A percentile compares a stretch with the other conserved stretches of the same genome.
phyloP scores from a whole-genome alignment of 805 yeast species.

The Yamadazyma ubonensis region DNA sequence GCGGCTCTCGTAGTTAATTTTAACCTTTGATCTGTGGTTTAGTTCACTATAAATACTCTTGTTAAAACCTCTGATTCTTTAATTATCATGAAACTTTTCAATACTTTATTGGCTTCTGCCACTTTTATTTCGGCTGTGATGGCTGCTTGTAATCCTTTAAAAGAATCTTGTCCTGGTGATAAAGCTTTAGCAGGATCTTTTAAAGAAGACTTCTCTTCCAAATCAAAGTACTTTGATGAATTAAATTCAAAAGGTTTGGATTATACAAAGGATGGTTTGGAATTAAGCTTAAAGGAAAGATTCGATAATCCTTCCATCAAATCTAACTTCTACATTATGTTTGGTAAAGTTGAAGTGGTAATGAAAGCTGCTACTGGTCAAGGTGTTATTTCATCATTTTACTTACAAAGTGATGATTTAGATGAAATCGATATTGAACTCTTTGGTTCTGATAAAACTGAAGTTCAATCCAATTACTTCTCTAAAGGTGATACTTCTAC shows the following conservation, averaged over 20 bases:
- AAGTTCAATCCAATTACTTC: slow-evolving; percentile 78
- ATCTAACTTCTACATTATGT: slow-evolving; percentile 84
- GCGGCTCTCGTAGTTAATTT: background rate
- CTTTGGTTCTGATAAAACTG: slow-evolving; percentile 74
- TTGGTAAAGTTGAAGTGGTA: slow-evolving; percentile 75
- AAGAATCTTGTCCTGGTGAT: slow-evolving; percentile 26
- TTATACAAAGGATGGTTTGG: slow-evolving; percentile 56
- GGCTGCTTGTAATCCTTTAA: slow-evolving; percentile 29
- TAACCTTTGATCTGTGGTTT: background rate
- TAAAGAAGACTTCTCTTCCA: slow-evolving; percentile 25
- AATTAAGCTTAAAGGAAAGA: slow-evolving; percentile 56
- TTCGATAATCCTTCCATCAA: slow-evolving; percentile 76
- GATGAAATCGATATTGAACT: slow-evolving; percentile 92
- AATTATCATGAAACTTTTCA: slow-evolving; percentile 10
- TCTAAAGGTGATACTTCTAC: slow-evolving; percentile 76
- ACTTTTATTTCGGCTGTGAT: slow-evolving; percentile 3
- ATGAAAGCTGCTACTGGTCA: slow-evolving; percentile 72
- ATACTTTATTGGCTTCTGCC: slow-evolving; percentile 10
- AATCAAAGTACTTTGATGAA: slow-evolving; percentile 22
- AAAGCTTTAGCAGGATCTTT: slow-evolving; percentile 30
- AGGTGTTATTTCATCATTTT: slow-evolving; percentile 80
- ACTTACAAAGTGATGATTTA: slow-evolving; percentile 75
- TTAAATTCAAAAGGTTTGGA: slow-evolving; percentile 23
- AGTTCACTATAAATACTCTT: background rate
- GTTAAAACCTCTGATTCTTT: background rate